These are phyloP conservation scores for Avena atlantica DNA, from an alignment of 176 grass and related monocot species.

Conservation along the genomic window DNA sequence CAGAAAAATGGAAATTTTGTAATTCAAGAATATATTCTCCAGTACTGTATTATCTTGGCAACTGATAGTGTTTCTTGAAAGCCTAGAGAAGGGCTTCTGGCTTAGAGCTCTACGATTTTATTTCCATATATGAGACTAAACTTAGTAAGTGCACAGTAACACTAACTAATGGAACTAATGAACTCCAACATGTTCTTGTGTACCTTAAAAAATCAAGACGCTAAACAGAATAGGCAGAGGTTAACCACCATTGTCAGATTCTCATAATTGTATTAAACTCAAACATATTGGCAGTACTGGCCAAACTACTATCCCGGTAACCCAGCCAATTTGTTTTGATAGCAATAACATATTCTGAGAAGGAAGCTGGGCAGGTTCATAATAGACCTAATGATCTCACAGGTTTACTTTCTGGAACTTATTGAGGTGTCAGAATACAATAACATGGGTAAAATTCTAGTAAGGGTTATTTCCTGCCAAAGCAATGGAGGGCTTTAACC, in stretches of 20 bases:
- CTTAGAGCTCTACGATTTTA: not conserved
- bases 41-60: not conserved
- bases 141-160: not conserved
- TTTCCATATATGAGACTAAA: not conserved
- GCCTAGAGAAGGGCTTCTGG: constrained; percentile 12
- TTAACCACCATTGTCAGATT: constrained; percentile 24
- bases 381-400: not conserved
- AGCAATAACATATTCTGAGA: not conserved
- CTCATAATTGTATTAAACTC: not conserved
- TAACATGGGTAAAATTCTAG: constrained; percentile 6
- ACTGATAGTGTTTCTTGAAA: constrained; percentile 17
- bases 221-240: not conserved
- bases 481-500: constrained; percentile 8
- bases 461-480: constrained; percentile 30
- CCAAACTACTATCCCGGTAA: constrained; percentile 16
- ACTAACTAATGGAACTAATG: not conserved
- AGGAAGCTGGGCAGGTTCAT: not conserved
- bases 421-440: not conserved
- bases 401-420: not conserved
- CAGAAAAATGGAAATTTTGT: constrained; percentile 9
- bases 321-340: constrained; percentile 11
- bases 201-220: not conserved
- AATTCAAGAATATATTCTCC: not conserved
- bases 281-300: not conserved
- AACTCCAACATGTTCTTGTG: not conserved